These are phyloP conservation scores for Xylaria sp. DNA, from an alignment of 2,329 filamentous ascomycete genomes.

Conservation along the genomic window DNA sequence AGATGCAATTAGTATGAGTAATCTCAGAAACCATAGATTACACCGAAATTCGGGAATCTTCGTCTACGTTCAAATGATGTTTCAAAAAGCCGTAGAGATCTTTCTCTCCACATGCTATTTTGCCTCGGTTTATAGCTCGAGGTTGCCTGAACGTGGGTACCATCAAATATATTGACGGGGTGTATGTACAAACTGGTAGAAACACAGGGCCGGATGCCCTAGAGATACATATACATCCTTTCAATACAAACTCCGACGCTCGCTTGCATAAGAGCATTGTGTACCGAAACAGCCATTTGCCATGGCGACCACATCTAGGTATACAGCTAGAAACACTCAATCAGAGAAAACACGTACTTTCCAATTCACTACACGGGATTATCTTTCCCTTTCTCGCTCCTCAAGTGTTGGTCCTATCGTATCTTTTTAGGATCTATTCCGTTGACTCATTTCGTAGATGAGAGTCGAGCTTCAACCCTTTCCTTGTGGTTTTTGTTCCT, in stretches of 20 bases:
- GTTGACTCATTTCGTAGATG: conserved; percentile 29
- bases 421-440: not conserved
- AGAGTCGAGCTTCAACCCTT: conserved; percentile 64
- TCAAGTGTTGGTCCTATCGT: not conserved
- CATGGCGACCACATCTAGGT: conserved; percentile 22
- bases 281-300: conserved; percentile 20
- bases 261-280: conserved; percentile 25
- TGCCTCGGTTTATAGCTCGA: conserved; percentile 6
- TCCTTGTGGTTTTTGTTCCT: conserved; percentile 85
- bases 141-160: not conserved
- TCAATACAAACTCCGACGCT: conserved; percentile 37
- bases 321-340: conserved; percentile 35
- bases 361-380: conserved; percentile 1
- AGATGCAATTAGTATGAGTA: no score
- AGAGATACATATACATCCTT: conserved; percentile 20
- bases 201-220: conserved; percentile 2
- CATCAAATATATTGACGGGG: conserved; percentile 1
- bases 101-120: conserved; percentile 8
- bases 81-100: not conserved
- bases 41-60: not conserved
- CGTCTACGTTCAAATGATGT: not conserved
- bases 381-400: not conserved
- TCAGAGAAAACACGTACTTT: conserved; percentile 21
- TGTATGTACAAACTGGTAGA: conserved; percentile 34
- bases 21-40: not conserved